Percentiles rank a stretch among this genome's conserved stretches.
These are phyloP conservation scores for Leishmania amazonensis DNA, from an alignment of 208 protist species.

Conservation along the genomic window DNA sequence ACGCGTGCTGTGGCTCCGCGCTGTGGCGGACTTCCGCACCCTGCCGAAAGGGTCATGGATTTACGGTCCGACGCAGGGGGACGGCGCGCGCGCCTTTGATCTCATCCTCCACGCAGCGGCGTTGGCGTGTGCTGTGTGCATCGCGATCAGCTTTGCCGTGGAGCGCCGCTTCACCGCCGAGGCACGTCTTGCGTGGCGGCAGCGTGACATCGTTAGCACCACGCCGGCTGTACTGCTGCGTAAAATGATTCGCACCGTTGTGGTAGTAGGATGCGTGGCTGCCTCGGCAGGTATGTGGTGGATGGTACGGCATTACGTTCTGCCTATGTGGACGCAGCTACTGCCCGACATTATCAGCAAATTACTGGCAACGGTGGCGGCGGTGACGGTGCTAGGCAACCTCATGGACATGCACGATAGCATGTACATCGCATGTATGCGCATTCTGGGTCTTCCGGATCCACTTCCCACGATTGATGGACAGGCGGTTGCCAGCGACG, in stretches of 20 bases:
- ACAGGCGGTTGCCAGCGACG: neutral
- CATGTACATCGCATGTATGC: conserved; percentile 61
- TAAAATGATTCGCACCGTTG: conserved; percentile 63
- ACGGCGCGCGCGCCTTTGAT: conserved; percentile 24
- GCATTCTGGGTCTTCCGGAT: conserved; percentile 56
- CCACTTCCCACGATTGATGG: conserved; percentile 6
- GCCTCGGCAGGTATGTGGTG: conserved; percentile 31
- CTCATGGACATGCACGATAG: conserved; percentile 82
- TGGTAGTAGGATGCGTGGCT: conserved; percentile 57
- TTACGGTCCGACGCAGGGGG: conserved; percentile 15
- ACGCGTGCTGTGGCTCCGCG: conserved; percentile 29
- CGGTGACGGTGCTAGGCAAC: conserved; percentile 61
- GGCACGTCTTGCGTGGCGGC: conserved; percentile 36
- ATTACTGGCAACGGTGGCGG: conserved; percentile 42
- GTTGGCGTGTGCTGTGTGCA: conserved; percentile 20
- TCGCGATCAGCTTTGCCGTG: conserved; percentile 26
- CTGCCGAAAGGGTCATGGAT: conserved; percentile 24
- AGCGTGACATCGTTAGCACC: conserved; percentile 46
- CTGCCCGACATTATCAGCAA: conserved; percentile 48
- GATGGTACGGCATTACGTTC: conserved; percentile 28
- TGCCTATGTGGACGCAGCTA: conserved; percentile 39
- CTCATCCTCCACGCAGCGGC: conserved; percentile 18
- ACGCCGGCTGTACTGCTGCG: conserved; percentile 66
- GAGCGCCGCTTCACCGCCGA: conserved; percentile 28
- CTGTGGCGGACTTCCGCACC: conserved; percentile 26